Percentiles rank a stretch among this genome's conserved stretches.
Evolutionary conservation across 805 yeast species (phyloP).

Genomic region (Yamadazyma phyllophila): DNA sequence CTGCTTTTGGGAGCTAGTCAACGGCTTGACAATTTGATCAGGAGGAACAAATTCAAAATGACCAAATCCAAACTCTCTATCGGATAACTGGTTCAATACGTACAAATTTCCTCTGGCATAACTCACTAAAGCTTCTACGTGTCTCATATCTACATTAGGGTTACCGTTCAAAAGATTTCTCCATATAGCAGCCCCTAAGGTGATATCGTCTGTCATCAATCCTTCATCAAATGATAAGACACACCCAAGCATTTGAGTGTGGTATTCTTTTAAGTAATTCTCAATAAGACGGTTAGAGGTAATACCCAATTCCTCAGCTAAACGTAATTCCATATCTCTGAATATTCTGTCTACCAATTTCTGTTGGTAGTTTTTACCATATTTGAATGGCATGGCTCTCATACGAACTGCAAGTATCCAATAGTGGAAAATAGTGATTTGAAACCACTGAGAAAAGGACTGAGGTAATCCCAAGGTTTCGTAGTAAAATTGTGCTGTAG

Average conservation of each 20-base stretch:
- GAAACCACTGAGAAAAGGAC: slow-evolving; percentile 96
- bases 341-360: slow-evolving; percentile 86
- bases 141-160: slow-evolving; percentile 74
- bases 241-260: slow-evolving; percentile 84
- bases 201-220: slow-evolving; percentile 71
- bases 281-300: slow-evolving; percentile 78
- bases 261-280: slow-evolving; percentile 83
- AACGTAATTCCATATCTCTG: slow-evolving; percentile 82
- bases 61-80: slow-evolving; percentile 92
- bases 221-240: slow-evolving; percentile 94
- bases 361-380: slow-evolving; percentile 88
- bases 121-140: slow-evolving; percentile 84
- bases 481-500: slow-evolving; percentile 80
- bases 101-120: slow-evolving; percentile 88
- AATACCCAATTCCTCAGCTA: slow-evolving; percentile 84
- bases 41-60: slow-evolving; percentile 83
- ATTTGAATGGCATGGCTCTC: slow-evolving; percentile 93
- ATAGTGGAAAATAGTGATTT: slow-evolving; percentile 82
- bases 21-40: slow-evolving; percentile 68
- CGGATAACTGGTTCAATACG: slow-evolving; percentile 80
- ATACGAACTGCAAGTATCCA: slow-evolving; percentile 94
- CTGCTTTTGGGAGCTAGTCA: slow-evolving; percentile 63
- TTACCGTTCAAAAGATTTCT: slow-evolving; percentile 89
- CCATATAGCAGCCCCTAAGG: slow-evolving; percentile 79
- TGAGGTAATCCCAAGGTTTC: slow-evolving; percentile 77